phyloP scores from a whole-genome alignment of 2,329 filamentous ascomycete genomes.

The Sphaerulina musiva region DNA sequence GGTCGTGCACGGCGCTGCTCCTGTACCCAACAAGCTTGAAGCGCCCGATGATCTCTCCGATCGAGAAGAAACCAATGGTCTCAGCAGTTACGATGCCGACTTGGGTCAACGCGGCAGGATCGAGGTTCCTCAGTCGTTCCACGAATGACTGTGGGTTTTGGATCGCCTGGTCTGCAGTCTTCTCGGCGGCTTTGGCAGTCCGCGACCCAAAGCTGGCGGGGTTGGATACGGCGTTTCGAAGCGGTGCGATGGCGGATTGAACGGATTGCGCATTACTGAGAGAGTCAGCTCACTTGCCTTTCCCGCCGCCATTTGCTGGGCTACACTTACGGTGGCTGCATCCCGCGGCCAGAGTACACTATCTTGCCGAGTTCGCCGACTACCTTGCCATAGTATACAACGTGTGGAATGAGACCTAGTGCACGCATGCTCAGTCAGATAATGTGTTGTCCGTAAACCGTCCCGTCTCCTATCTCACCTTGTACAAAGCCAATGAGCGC shows the following conservation, averaged over 20 bases:
- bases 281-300: not conserved
- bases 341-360: constrained; percentile 79
- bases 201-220: constrained; percentile 48
- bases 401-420: constrained; percentile 73
- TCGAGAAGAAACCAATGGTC: constrained; percentile 91
- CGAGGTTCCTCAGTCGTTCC: constrained; percentile 60
- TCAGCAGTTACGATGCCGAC: constrained; percentile 77
- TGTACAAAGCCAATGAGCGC: constrained; percentile 72
- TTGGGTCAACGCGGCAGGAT: constrained; percentile 61
- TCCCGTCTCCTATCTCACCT: constrained; percentile 52
- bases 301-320: constrained; percentile 14
- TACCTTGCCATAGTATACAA: constrained; percentile 88
- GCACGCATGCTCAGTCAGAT: constrained; percentile 9
- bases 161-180: constrained; percentile 44
- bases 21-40: constrained; percentile 91
- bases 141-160: constrained; percentile 52
- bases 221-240: constrained; percentile 65
- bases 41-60: constrained; percentile 93
- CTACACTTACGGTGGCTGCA: constrained; percentile 80
- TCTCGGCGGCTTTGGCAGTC: constrained; percentile 38
- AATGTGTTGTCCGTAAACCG: not conserved
- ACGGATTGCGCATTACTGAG: constrained; percentile 69
- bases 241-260: constrained; percentile 75
- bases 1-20: constrained; percentile 24
- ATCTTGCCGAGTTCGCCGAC: constrained; percentile 81